These are phyloP conservation scores for Ustilago shanxiensis DNA, from an alignment of 1,284 basidiomycete species.

Conservation along the genomic window DNA sequence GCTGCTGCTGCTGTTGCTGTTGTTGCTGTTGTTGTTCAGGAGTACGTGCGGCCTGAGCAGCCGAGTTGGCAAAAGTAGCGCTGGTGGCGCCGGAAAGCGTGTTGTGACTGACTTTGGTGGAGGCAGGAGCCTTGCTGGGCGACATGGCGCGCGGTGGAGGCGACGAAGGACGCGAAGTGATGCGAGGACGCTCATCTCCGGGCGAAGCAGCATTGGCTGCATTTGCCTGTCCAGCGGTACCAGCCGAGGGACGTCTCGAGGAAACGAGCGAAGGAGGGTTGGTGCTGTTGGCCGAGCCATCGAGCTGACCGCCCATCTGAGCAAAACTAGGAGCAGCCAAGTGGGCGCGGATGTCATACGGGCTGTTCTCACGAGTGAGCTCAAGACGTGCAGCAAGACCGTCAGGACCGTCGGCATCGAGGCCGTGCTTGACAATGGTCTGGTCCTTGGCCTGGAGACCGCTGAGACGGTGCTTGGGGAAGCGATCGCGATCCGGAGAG, in stretches of 20 bases:
- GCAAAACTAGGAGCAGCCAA: constrained; percentile 29
- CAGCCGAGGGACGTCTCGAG: constrained; percentile 39
- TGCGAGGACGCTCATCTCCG: constrained; percentile 7
- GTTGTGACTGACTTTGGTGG: constrained; percentile 55
- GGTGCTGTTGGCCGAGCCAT: constrained; percentile 29
- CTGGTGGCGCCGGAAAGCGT: constrained; percentile 23
- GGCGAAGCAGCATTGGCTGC: constrained; percentile 17
- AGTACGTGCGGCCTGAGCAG: constrained; percentile 7
- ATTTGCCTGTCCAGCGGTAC: constrained; percentile 1
- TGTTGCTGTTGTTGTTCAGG: too few relatives aligned
- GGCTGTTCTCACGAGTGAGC: constrained; percentile 58
- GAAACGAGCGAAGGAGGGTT: constrained; percentile 31
- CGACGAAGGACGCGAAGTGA: constrained; percentile 42
- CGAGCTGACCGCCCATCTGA: constrained; percentile 20
- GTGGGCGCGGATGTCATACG: constrained; percentile 49
- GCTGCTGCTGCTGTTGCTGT: not conserved
- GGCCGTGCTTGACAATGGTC: constrained; percentile 59
- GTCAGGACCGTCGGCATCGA: constrained; percentile 28
- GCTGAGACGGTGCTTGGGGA: constrained; percentile 61
- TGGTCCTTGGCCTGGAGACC: constrained; percentile 62
- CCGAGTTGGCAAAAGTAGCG: constrained; percentile 14
- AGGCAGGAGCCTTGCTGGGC: constrained; percentile 46
- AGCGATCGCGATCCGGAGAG: constrained; percentile 57
- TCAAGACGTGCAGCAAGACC: constrained; percentile 44
- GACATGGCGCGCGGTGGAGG: constrained; percentile 62